Evolutionary conservation across 495 filamentous ascomycete species (phyloP).

Genomic region (Tuber magnatum): DNA sequence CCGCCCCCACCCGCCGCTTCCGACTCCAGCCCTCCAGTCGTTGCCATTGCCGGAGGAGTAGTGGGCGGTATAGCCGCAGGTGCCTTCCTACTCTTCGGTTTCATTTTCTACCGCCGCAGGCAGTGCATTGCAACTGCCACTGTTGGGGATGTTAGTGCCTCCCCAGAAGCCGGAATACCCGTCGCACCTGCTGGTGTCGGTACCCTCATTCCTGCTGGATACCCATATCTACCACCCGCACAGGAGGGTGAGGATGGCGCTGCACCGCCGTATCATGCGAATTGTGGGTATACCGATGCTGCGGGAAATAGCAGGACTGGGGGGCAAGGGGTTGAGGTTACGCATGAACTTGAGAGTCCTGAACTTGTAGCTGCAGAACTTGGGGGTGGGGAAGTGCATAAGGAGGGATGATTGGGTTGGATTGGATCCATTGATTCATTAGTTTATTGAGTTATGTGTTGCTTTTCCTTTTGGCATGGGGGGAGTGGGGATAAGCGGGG

Average conservation of each 20-base stretch:
- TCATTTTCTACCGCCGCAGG: neutral
- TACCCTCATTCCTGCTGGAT: too few relatives aligned
- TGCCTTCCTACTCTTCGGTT: neutral
- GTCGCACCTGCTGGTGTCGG: too few relatives aligned
- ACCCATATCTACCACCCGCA: neutral
- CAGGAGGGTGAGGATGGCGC: neutral
- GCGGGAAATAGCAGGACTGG: neutral
- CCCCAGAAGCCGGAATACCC: neutral
- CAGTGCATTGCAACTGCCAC: neutral
- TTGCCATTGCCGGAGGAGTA: neutral
- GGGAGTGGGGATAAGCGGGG: neutral
- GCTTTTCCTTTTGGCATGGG: neutral
- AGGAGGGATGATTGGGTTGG: neutral
- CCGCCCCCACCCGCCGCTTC: too few relatives aligned
- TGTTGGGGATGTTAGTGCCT: neutral
- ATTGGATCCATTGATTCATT: neutral
- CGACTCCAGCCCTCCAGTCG: neutral
- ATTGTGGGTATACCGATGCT: too few relatives aligned
- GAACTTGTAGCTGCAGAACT: neutral
- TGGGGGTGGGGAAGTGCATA: neutral
- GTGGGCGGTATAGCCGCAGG: neutral
- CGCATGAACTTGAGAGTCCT: neutral
- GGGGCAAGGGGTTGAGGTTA: neutral
- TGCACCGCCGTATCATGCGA: neutral
- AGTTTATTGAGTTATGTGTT: neutral